These are phyloP conservation scores for Furcasterigmium sp. DNA, from an alignment of 2,329 filamentous ascomycete genomes.

Conservation along the genomic window DNA sequence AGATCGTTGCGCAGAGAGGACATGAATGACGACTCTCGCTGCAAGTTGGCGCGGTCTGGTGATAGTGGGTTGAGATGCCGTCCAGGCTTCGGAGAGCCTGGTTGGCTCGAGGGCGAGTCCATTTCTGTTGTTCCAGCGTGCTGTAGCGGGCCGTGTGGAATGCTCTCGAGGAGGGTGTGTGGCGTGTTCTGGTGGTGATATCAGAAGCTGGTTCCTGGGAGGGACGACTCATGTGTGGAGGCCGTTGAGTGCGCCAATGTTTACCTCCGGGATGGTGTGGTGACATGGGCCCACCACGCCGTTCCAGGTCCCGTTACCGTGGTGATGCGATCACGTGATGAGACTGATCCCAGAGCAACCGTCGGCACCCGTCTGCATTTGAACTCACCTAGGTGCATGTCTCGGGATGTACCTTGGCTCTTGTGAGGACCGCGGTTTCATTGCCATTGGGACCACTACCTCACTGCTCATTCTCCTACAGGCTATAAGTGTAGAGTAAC, in stretches of 20 bases:
- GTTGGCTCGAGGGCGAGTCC: slow-evolving; percentile 41
- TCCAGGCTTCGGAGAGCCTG: slow-evolving; percentile 42
- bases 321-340: slow-evolving; percentile 2
- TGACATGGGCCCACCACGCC: background rate
- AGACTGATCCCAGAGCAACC: no score
- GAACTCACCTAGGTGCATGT: no score
- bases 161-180: slow-evolving; percentile 3
- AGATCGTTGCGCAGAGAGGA: slow-evolving; percentile 29
- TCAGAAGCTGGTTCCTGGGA: background rate
- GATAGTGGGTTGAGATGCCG: slow-evolving; percentile 56
- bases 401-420: no score
- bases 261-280: background rate
- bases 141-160: background rate
- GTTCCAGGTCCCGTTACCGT: background rate
- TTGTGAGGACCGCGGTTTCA: no score
- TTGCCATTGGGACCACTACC: no score
- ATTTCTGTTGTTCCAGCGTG: slow-evolving; percentile 20
- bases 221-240: background rate
- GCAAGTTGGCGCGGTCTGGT: slow-evolving; percentile 57
- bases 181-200: slow-evolving; percentile 3
- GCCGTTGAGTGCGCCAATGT: background rate
- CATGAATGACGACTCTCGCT: slow-evolving; percentile 31
- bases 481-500: no score
- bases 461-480: no score
- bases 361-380: no score